Evolutionary conservation across 148 eudicot species (phyloP).

Genomic region (Amaranthus hypochondriacus): DNA sequence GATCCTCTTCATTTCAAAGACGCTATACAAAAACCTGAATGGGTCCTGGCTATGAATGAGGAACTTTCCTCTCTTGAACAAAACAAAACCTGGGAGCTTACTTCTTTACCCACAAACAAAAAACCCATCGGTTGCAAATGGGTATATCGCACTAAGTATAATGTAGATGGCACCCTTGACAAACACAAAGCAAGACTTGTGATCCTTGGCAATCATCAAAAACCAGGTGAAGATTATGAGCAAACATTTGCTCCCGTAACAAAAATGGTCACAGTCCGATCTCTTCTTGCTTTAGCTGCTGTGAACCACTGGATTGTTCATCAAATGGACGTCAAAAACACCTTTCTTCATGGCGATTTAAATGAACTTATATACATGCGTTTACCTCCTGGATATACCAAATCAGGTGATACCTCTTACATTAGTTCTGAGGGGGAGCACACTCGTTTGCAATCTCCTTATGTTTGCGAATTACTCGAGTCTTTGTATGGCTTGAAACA

Average conservation of each 20-base stretch:
- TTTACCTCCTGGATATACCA: too few relatives aligned
- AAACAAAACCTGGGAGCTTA: neutral
- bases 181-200: neutral
- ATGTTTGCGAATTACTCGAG: neutral
- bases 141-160: neutral
- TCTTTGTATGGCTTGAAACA: neutral
- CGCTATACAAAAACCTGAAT: neutral
- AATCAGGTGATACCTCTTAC: too few relatives aligned
- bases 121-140: neutral
- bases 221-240: too few relatives aligned
- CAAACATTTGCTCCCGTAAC: too few relatives aligned
- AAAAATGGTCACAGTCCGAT: too few relatives aligned
- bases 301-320: too few relatives aligned
- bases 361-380: too few relatives aligned
- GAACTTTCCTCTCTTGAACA: neutral
- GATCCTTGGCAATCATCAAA: too few relatives aligned
- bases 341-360: too few relatives aligned
- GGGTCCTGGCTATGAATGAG: neutral
- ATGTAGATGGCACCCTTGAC: neutral
- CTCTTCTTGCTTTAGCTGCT: too few relatives aligned
- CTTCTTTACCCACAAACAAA: neutral
- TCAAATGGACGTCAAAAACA: neutral
- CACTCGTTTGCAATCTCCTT: too few relatives aligned
- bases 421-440: too few relatives aligned
- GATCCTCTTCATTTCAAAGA: neutral